Percentiles rank a stretch among this genome's conserved stretches.
phyloP scores from a whole-genome alignment of 2,329 filamentous ascomycete genomes.

The Zymoseptoria brevis region DNA sequence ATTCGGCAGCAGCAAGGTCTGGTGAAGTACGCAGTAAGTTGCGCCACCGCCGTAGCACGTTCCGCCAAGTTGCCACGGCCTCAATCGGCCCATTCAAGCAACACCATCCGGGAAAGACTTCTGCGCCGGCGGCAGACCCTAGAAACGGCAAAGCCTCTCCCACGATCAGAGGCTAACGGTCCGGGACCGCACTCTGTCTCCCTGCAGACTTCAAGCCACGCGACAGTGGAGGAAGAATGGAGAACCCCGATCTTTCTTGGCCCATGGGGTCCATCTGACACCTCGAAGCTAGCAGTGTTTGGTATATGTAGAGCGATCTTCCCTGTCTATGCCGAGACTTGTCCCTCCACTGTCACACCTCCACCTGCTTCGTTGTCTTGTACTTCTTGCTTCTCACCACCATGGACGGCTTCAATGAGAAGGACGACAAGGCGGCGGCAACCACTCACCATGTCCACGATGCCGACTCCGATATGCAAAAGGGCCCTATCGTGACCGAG shows the following conservation, averaged over 20 bases:
- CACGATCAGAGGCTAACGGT: not conserved
- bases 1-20: not conserved
- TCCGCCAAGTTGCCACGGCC: not conserved
- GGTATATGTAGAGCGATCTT: not conserved
- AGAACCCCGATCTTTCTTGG: not conserved
- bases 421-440: slow-evolving; percentile 29
- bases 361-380: not conserved
- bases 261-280: not conserved
- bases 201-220: not conserved
- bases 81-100: not conserved
- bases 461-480: slow-evolving; percentile 12
- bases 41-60: not conserved
- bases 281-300: not conserved
- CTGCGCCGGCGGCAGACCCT: not conserved
- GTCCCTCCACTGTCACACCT: not conserved
- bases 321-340: not conserved
- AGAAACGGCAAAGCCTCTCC: not conserved
- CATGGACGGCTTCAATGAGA: slow-evolving; percentile 41
- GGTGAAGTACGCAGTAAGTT: not conserved
- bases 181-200: not conserved
- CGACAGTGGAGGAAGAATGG: not conserved
- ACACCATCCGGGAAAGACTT: not conserved
- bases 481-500: slow-evolving; percentile 16
- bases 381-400: not conserved
- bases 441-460: slow-evolving; percentile 13